Evolutionary conservation across 768 basidiomycete genomes (phyloP).

Genomic region (Leccinum disarticulatum): DNA sequence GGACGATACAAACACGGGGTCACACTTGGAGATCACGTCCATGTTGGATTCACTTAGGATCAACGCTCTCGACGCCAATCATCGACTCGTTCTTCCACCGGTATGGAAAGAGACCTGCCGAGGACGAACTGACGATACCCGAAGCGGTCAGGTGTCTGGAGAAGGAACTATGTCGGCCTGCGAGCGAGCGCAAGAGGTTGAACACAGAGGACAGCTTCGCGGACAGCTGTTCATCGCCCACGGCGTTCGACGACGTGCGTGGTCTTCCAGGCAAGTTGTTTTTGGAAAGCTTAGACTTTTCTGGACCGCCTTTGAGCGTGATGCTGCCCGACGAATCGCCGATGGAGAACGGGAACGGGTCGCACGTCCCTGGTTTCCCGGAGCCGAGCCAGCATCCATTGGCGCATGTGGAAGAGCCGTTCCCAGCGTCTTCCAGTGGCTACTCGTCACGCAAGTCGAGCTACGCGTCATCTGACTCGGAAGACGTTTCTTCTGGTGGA

Average conservation of each 20-base stretch:
- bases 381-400: constrained; percentile 51
- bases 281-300: constrained; percentile 62
- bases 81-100: constrained; percentile 80
- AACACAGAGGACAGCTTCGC: constrained; percentile 43
- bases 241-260: constrained; percentile 44
- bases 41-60: constrained; percentile 98
- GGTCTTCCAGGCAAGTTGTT: constrained; percentile 38
- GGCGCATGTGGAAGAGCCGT: constrained; percentile 30
- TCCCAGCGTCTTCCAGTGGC: constrained; percentile 14
- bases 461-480: constrained; percentile 47
- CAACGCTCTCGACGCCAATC: constrained; percentile 80
- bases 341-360: constrained; percentile 12
- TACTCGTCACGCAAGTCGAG: constrained; percentile 33
- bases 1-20: constrained; percentile 73
- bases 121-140: constrained; percentile 74
- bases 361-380: constrained; percentile 17
- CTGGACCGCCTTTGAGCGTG: constrained; percentile 45
- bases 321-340: constrained; percentile 32
- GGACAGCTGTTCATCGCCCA: constrained; percentile 52
- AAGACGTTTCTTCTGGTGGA: constrained; percentile 33
- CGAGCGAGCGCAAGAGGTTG: constrained; percentile 67
- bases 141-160: constrained; percentile 87
- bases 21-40: constrained; percentile 83
- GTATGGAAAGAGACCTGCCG: constrained; percentile 57
- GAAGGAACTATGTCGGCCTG: constrained; percentile 71